Evolutionary conservation across 179 eudicot species (phyloP).

Genomic region (Beta corolliflora): DNA sequence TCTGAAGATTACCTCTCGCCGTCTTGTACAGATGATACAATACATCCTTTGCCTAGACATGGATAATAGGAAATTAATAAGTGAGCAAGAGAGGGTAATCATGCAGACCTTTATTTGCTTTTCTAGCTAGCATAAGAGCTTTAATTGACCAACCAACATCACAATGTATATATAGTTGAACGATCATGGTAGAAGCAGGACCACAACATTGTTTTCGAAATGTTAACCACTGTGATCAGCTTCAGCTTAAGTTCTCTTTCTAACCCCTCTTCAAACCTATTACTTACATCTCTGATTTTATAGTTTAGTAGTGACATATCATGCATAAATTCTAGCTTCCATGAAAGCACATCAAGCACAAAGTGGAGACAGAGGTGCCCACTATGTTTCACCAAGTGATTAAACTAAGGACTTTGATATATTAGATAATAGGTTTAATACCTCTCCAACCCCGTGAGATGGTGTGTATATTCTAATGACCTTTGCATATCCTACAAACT

Average conservation of each 20-base stretch:
- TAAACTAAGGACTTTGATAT: neutral
- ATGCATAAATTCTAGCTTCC: neutral
- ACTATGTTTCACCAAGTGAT: neutral
- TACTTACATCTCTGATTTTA: neutral
- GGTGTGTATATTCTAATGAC: neutral
- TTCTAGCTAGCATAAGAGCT: neutral
- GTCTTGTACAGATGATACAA: constrained; percentile 75
- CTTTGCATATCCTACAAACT: neutral
- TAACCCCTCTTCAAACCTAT: neutral
- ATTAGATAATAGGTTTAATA: no score
- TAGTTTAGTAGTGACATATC: neutral
- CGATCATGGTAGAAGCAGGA: neutral
- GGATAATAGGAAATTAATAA: neutral
- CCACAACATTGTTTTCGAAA: neutral
- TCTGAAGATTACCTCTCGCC: constrained; percentile 75
- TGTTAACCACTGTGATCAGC: neutral
- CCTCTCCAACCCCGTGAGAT: neutral
- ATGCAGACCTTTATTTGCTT: neutral
- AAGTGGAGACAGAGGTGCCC: neutral
- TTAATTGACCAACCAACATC: neutral
- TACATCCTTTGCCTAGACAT: constrained; percentile 73
- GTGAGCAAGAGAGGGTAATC: neutral
- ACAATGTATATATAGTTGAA: neutral
- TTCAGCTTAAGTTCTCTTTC: neutral
- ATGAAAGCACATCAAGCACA: neutral